Conservation (phyloP, 1,139 yeast genomes). For the Debaryomycetaceae sp. region DNA sequence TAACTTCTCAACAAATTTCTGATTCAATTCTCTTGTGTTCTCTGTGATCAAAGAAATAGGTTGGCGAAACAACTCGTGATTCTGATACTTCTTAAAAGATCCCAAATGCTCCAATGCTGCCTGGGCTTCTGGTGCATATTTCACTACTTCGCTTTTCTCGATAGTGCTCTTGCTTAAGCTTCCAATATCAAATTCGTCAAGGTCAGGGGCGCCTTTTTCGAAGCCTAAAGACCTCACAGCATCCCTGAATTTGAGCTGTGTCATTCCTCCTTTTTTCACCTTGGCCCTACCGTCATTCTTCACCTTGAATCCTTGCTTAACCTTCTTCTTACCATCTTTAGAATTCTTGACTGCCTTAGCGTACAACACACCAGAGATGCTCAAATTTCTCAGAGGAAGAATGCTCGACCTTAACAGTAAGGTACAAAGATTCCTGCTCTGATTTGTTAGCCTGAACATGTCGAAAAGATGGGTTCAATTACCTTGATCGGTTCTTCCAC, state of each 20-base stretch:
- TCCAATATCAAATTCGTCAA: slow-evolving; percentile 15
- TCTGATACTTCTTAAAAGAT: slow-evolving; percentile 61
- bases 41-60: slow-evolving; percentile 54
- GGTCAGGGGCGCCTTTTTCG: slow-evolving; percentile 29
- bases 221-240: slow-evolving; percentile 37
- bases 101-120: slow-evolving; percentile 40
- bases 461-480: not conserved
- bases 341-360: slow-evolving; percentile 17
- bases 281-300: slow-evolving; percentile 17
- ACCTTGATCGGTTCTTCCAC: not conserved
- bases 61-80: slow-evolving; percentile 54
- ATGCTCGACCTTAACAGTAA: not conserved
- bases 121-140: slow-evolving; percentile 20
- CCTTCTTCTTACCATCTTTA: slow-evolving; percentile 26
- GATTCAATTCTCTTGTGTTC: slow-evolving; percentile 26
- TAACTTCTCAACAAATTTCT: slow-evolving; percentile 25
- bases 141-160: slow-evolving; percentile 18
- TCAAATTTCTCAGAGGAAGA: not conserved
- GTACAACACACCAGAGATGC: slow-evolving; percentile 1
- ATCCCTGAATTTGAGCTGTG: slow-evolving; percentile 39
- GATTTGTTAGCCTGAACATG: not conserved
- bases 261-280: slow-evolving; percentile 42
- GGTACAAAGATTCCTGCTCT: not conserved
- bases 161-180: slow-evolving; percentile 12
- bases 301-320: slow-evolving; percentile 24